A percentile compares a stretch with the other conserved stretches of the same genome.
These are phyloP conservation scores for Cyberlindnera euphorbiae DNA, from an alignment of 805 yeast genomes.

Conservation along the genomic window DNA sequence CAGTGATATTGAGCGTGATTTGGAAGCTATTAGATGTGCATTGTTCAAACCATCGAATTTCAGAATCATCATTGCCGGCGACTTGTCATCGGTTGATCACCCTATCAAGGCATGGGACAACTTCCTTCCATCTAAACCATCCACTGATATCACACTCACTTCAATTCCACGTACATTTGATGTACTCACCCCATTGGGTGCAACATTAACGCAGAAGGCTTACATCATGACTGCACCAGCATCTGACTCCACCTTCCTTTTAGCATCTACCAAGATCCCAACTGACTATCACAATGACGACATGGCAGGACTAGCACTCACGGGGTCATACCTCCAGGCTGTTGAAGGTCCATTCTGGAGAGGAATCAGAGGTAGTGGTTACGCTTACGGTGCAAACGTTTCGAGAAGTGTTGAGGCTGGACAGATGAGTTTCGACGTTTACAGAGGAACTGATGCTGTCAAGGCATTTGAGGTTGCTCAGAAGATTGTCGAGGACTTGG, in stretches of 20 bases:
- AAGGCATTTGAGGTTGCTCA: conserved; percentile 59
- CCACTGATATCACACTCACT: conserved; percentile 14
- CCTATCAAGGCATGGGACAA: conserved; percentile 60
- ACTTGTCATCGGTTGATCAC: conserved; percentile 41
- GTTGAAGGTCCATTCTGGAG: conserved; percentile 98
- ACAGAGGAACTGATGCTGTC: conserved; percentile 79
- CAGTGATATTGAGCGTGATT: conserved; percentile 39
- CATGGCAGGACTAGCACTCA: conserved; percentile 63
- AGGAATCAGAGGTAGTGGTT: conserved; percentile 90
- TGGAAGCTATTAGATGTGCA: conserved; percentile 46
- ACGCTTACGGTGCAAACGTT: conserved; percentile 83
- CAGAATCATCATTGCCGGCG: conserved; percentile 70
- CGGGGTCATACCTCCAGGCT: conserved; percentile 71
- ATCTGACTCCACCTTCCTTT: conserved; percentile 73
- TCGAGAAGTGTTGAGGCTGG: conserved; percentile 60
- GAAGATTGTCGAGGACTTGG: conserved; percentile 56
- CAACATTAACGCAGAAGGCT: conserved; percentile 47
- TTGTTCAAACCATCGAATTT: conserved; percentile 56
- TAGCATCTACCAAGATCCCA: conserved; percentile 57
- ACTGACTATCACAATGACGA: conserved; percentile 52
- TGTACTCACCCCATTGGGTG: conserved; percentile 54
- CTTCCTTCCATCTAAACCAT: conserved; percentile 20
- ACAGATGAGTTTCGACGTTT: conserved; percentile 57
- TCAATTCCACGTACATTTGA: conserved; percentile 50
- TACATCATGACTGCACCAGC: conserved; percentile 71